Evolutionary conservation across 768 basidiomycete species (phyloP).

Genomic region (Lyophyllum semitale): DNA sequence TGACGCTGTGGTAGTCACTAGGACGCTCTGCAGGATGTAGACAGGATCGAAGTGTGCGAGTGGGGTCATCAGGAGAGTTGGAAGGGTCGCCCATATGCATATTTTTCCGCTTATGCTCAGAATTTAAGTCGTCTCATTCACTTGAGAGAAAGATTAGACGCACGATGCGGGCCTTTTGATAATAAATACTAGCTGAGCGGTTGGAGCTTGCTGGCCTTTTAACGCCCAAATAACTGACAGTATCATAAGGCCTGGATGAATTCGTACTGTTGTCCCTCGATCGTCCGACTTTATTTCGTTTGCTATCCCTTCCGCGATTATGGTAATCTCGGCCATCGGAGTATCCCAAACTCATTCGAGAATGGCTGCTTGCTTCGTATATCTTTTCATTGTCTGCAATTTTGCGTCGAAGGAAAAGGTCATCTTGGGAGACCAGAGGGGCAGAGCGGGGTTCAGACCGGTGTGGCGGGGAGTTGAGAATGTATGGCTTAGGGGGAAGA

Average conservation of each 20-base stretch:
- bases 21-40: neutral
- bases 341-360: conserved; percentile 3
- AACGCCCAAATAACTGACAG: conserved; percentile 10
- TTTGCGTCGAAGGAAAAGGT: conserved; percentile 40
- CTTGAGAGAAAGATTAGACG: neutral
- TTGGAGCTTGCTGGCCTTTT: conserved; percentile 7
- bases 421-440: conserved; percentile 44
- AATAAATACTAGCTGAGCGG: neutral
- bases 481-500: conserved; percentile 6
- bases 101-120: conserved; percentile 10
- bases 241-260: conserved; percentile 11
- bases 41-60: neutral
- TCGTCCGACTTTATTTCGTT: conserved; percentile 3
- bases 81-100: neutral
- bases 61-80: neutral
- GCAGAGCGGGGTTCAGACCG: conserved; percentile 27
- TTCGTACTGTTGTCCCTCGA: conserved; percentile 8
- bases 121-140: neutral
- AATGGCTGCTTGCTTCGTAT: neutral
- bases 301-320: conserved; percentile 10
- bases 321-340: conserved; percentile 6
- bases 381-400: conserved; percentile 23
- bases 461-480: conserved; percentile 3
- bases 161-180: conserved; percentile 5
- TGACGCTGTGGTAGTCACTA: neutral